These are phyloP conservation scores for Populus simonii DNA, from an alignment of 345 rosid species.

Conservation along the genomic window DNA sequence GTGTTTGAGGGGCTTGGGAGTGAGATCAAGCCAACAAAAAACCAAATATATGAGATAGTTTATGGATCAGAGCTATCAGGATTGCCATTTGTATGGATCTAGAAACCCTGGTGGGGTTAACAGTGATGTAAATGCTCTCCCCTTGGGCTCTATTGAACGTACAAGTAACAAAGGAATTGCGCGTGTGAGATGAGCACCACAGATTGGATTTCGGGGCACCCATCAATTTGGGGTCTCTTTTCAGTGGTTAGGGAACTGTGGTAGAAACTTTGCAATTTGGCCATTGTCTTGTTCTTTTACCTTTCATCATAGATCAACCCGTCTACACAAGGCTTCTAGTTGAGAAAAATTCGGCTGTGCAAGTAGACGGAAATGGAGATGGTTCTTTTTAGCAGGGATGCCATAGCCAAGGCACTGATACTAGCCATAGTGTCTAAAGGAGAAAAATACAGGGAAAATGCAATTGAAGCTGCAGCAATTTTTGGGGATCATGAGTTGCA, in stretches of 20 bases:
- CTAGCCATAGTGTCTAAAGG: conserved; percentile 26
- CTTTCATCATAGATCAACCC: conserved; percentile 24
- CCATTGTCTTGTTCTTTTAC: conserved; percentile 17
- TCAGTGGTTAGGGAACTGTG: conserved; percentile 25
- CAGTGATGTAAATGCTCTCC: conserved; percentile 17
- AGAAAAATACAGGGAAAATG: not conserved
- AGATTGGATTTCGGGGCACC: conserved; percentile 19
- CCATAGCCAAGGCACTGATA: conserved; percentile 15
- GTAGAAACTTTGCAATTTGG: conserved; percentile 26
- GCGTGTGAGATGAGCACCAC: conserved; percentile 29
- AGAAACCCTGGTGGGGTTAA: conserved; percentile 24
- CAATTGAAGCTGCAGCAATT: conserved; percentile 13
- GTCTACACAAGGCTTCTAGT: conserved; percentile 18
- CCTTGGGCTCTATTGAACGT: conserved; percentile 9
- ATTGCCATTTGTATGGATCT: conserved; percentile 28
- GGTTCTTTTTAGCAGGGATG: conserved; percentile 17
- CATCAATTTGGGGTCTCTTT: conserved; percentile 28
- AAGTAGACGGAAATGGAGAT: conserved; percentile 21
- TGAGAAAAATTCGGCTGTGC: conserved; percentile 18
- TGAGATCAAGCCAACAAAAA: conserved; percentile 18
- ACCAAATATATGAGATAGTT: conserved; percentile 27
- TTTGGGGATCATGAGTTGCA: conserved; percentile 20
- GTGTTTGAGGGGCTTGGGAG: conserved; percentile 33
- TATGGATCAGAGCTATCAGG: conserved; percentile 25
- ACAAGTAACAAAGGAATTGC: conserved; percentile 4